phyloP scores from a whole-genome alignment of 495 filamentous ascomycete genomes.

The Penicillium pulvis region DNA sequence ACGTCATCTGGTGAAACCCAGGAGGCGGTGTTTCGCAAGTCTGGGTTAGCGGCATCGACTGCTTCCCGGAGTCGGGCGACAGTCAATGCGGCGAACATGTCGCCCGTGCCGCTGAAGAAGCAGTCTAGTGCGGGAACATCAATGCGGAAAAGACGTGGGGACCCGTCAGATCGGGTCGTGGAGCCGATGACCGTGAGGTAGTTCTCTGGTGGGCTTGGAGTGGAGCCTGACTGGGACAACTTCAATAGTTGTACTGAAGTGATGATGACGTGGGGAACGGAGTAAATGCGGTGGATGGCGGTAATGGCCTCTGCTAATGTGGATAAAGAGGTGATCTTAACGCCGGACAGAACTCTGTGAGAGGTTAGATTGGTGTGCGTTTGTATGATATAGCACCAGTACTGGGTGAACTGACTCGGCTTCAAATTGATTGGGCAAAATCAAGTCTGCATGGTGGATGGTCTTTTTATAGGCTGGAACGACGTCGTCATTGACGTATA shows the following conservation, averaged over 20 bases:
- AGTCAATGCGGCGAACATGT: conserved; percentile 95
- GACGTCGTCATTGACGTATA: conserved; percentile 89
- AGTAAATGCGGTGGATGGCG: conserved; percentile 73
- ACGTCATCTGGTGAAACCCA: conserved; percentile 75
- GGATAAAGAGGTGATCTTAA: conserved; percentile 74
- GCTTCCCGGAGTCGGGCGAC: conserved; percentile 89
- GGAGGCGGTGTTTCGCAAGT: conserved; percentile 50
- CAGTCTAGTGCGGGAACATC: conserved; percentile 83
- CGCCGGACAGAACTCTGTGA: conserved; percentile 73
- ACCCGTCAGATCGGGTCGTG: conserved; percentile 59
- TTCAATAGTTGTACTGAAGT: conserved; percentile 71
- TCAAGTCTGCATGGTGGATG: conserved; percentile 80
- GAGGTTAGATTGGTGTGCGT: conserved; percentile 8
- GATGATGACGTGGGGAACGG: conserved; percentile 87
- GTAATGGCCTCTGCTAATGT: conserved; percentile 73
- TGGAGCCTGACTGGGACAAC: conserved; percentile 38
- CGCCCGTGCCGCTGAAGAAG: conserved; percentile 93
- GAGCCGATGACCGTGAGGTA: conserved; percentile 79
- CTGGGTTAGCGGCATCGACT: conserved; percentile 44
- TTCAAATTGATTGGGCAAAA: conserved; percentile 96
- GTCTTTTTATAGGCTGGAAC: conserved; percentile 86
- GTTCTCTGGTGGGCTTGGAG: conserved; percentile 39
- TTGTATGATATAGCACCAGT: neutral
- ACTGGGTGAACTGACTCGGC: conserved; percentile 66
- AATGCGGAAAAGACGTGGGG: conserved; percentile 78